These are phyloP conservation scores for Brassica incana DNA, from an alignment of 345 rosid genomes.

Conservation along the genomic window DNA sequence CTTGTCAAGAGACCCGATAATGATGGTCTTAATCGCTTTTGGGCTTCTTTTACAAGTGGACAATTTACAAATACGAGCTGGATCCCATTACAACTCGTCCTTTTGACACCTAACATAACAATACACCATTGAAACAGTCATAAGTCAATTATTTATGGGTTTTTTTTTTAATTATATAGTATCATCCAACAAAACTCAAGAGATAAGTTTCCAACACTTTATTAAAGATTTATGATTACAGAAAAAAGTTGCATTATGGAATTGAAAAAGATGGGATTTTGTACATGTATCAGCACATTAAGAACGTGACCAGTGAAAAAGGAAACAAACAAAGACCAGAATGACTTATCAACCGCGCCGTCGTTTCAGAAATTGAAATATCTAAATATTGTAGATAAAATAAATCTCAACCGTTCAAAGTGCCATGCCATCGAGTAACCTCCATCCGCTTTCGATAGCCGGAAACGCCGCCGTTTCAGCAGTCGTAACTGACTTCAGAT, in stretches of 20 bases:
- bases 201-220: not conserved
- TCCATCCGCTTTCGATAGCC: conserved; percentile 2
- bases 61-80: not conserved
- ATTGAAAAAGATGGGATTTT: conserved; percentile 33
- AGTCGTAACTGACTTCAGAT: conserved; percentile 20
- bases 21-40: not conserved
- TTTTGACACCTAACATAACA: not conserved
- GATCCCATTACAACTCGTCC: not conserved
- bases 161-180: not conserved
- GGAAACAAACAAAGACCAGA: conserved; percentile 26
- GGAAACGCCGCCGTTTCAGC: conserved; percentile 1
- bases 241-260: conserved; percentile 10
- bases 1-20: no score
- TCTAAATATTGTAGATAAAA: not conserved
- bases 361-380: conserved; percentile 15
- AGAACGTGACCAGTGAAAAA: conserved; percentile 23
- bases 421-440: conserved; percentile 18
- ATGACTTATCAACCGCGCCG: conserved; percentile 22
- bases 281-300: conserved; percentile 32
- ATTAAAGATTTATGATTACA: not conserved
- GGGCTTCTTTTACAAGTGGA: not conserved
- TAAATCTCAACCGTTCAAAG: conserved; percentile 25
- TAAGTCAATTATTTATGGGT: not conserved
- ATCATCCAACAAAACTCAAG: not conserved
- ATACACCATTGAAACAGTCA: not conserved